These are phyloP conservation scores for Xerocomellus intermedius DNA, from an alignment of 768 basidiomycete species.

Conservation along the genomic window DNA sequence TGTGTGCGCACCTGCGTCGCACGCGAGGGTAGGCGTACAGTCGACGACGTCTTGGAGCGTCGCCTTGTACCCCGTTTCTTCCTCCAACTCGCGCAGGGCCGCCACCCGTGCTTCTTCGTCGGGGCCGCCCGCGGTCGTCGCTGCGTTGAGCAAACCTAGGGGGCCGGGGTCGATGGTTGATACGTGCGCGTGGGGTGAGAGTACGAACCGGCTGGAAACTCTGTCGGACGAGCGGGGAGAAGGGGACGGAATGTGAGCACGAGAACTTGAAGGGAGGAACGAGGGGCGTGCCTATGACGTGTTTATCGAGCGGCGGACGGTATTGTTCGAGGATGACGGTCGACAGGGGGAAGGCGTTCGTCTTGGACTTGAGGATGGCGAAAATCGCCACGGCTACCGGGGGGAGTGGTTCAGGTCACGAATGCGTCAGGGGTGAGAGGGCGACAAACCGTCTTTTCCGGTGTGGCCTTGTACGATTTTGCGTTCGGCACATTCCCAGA, in stretches of 20 bases:
- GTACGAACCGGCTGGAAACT: slow-evolving; percentile 56
- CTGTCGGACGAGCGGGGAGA: slow-evolving; percentile 26
- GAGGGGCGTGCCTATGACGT: slow-evolving; percentile 58
- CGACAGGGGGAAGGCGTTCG: slow-evolving; percentile 65
- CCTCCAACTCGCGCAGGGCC: slow-evolving; percentile 85
- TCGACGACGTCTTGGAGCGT: slow-evolving; percentile 52
- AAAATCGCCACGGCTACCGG: slow-evolving; percentile 78
- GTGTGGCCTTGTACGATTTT: slow-evolving; percentile 76
- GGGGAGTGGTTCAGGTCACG: neutral
- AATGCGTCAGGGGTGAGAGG: neutral
- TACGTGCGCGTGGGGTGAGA: neutral
- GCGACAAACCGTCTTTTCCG: slow-evolving; percentile 71
- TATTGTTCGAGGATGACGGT: slow-evolving; percentile 91
- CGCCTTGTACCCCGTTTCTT: slow-evolving; percentile 89
- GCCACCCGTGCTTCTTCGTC: slow-evolving; percentile 73
- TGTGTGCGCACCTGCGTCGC: slow-evolving; percentile 59
- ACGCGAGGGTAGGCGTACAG: slow-evolving; percentile 58
- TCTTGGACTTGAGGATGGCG: slow-evolving; percentile 74
- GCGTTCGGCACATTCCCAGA: slow-evolving; percentile 90
- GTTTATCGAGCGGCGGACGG: slow-evolving; percentile 79
- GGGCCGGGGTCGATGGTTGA: neutral
- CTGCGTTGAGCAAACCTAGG: slow-evolving; percentile 83
- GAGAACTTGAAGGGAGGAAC: neutral
- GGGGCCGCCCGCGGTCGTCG: slow-evolving; percentile 16
- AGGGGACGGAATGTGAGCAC: too few species aligned